These are phyloP conservation scores for Stachybotrys chlorohalonatus DNA, from an alignment of 2,329 filamentous ascomycete genomes.

Conservation along the genomic window DNA sequence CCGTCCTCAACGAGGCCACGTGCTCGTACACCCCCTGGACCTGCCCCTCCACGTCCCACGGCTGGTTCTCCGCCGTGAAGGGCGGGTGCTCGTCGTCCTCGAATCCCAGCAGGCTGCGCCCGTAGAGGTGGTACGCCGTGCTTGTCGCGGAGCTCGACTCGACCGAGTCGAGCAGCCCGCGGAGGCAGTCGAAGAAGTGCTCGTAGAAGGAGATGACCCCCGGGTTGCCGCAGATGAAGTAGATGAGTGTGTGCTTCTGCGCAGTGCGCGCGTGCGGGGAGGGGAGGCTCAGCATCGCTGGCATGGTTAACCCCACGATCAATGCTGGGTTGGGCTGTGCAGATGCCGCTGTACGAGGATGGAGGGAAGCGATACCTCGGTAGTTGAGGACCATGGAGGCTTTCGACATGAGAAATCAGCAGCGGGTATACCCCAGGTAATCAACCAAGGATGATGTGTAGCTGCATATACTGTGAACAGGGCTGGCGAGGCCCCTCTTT, in stretches of 20 bases:
- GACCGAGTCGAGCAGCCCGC: conserved; percentile 38
- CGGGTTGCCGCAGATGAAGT: conserved; percentile 69
- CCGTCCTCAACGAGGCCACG: conserved; percentile 21
- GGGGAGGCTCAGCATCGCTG: conserved; percentile 15
- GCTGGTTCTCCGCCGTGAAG: conserved; percentile 30
- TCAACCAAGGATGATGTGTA: too few species aligned
- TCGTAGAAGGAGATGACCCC: conserved; percentile 67
- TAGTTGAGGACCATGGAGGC: too few species aligned
- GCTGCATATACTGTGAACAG: too few species aligned
- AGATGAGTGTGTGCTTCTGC: conserved; percentile 43
- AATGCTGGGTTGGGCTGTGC: neutral
- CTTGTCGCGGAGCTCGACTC: conserved; percentile 12
- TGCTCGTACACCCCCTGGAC: conserved; percentile 34
- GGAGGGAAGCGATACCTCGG: too few species aligned
- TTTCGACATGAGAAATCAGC: too few species aligned
- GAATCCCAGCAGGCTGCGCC: conserved; percentile 51
- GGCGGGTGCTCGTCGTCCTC: conserved; percentile 41
- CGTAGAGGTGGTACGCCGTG: conserved; percentile 44
- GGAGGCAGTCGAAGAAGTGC: conserved; percentile 53
- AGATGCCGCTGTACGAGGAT: too few species aligned
- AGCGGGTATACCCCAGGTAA: too few species aligned
- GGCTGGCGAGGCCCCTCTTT: too few species aligned
- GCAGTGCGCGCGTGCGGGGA: conserved; percentile 12
- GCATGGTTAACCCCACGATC: neutral
- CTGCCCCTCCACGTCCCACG: conserved; percentile 45